These are phyloP conservation scores for Tetrahymena malaccensis DNA, from an alignment of 73 alveolate genomes.

Conservation along the genomic window DNA sequence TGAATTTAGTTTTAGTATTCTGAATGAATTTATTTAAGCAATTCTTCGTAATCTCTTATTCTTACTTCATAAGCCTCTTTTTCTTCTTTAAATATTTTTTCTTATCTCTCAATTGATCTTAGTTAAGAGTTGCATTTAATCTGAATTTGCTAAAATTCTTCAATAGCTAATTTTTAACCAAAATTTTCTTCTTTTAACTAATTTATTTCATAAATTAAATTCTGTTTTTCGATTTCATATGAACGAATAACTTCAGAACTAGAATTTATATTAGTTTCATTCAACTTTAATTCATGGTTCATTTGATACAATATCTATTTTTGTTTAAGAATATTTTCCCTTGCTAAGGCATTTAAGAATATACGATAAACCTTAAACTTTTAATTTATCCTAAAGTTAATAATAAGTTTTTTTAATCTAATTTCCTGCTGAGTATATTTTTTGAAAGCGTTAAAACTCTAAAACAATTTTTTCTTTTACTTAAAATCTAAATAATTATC, in stretches of 20 bases:
- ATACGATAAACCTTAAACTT: not conserved
- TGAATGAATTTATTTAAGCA: not conserved
- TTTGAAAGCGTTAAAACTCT: not conserved
- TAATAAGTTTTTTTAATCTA: not conserved
- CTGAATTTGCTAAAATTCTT: not conserved
- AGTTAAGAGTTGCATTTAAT: not conserved
- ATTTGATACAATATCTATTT: not conserved
- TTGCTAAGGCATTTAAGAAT: not conserved
- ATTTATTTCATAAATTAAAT: not conserved
- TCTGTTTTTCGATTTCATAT: not conserved
- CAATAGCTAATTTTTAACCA: not conserved
- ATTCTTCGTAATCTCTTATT: not conserved
- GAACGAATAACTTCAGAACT: not conserved
- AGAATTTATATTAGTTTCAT: not conserved
- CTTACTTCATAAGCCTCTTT: not conserved
- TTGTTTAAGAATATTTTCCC: not conserved
- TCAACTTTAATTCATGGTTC: not conserved
- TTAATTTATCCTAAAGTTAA: not conserved
- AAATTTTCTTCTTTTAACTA: not conserved
- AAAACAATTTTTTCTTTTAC: not conserved
- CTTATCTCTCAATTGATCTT: not conserved
- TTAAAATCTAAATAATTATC: not conserved
- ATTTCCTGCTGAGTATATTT: not conserved
- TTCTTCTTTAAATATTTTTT: not conserved
- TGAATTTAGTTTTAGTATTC: not conserved